Conservation (phyloP, 1,284 basidiomycete genomes). For the Microbotryomycetes sp. region DNA sequence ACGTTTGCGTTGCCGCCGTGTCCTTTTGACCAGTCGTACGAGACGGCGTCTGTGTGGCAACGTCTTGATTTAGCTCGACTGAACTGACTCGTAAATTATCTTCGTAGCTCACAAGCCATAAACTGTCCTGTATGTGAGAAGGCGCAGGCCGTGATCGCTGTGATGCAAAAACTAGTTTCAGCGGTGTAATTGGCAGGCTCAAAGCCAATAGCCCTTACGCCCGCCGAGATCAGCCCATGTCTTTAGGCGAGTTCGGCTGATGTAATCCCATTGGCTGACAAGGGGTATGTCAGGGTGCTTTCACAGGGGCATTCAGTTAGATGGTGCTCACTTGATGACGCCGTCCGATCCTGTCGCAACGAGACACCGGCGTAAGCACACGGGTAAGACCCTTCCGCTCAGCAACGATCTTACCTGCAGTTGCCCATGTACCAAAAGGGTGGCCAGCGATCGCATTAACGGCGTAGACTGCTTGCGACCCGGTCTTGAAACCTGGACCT, state of each 20-base stretch:
- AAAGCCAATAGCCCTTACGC: neutral
- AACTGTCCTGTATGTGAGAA: slow-evolving; percentile 9
- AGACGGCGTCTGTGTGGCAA: slow-evolving; percentile 5
- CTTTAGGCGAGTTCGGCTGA: slow-evolving; percentile 4
- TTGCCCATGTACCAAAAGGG: slow-evolving; percentile 86
- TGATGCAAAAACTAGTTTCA: neutral
- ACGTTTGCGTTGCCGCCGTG: neutral
- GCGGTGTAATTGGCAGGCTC: neutral
- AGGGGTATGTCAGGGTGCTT: neutral
- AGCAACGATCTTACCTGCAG: slow-evolving; percentile 54
- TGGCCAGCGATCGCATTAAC: slow-evolving; percentile 91
- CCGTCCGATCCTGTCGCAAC: neutral
- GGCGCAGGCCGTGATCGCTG: neutral
- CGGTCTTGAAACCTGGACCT: slow-evolving; percentile 8
- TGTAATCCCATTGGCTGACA: slow-evolving; percentile 9
- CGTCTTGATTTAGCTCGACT: too few species aligned
- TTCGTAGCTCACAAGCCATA: slow-evolving; percentile 5
- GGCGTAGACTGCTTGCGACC: slow-evolving; percentile 64
- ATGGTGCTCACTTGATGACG: neutral
- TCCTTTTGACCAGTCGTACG: slow-evolving; percentile 16
- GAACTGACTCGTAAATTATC: too few species aligned
- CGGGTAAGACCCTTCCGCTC: too few species aligned
- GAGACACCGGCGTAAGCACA: neutral
- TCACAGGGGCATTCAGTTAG: neutral
- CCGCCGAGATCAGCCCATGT: neutral